Evolutionary conservation across 108 stramenopile species (phyloP), one percentile per base, ranked within the genome.

Genomic region (Nitzschia palea): DNA sequence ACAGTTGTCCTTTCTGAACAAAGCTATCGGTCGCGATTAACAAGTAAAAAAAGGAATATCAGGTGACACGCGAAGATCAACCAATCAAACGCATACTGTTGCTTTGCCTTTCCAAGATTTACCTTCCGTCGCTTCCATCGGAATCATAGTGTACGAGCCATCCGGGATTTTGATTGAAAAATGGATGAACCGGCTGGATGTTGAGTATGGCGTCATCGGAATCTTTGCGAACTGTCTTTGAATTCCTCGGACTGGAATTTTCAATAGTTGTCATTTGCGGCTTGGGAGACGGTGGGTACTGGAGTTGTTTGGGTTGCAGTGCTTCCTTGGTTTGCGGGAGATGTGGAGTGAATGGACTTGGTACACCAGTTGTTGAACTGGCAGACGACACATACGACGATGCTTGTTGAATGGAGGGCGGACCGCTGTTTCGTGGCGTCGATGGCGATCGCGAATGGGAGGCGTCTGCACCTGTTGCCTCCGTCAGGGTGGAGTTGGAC

Each of bases 161-260:
- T 37, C 20, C 20, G n/a, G 29, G 12, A 57, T 54, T 32, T 34
- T 71, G 70, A n/a, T 42, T 28, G 44, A 73, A 73, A 59, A 73
- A 73, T 22, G 62, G 62, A 62, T 73, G 72, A 2, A 73, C 72
- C n/a, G 72, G 72, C 23, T 48, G 62, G 27, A 73, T 65, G 18
- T 73, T 73, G 31, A 70, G 26, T 15, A 60, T 62, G 0, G 57
- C 47, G 3, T 71, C 70, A 34, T 71, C 70, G 3, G 61, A 62
- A 43, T 71, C 70, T 33, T 55, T 71, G 4, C 70, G 70, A 17
- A 48, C 27, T 9, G 1, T 8, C n/a, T 45, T 50, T 44, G 14
- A 22, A 29, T 55, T 32, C n/a, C 54, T 23, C 22, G 59, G 59
- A 40, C 40, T 60, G 33, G 59, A 31, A 26, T 60, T 60, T 17